phyloP scores from a whole-genome alignment of 1,284 basidiomycete genomes.

The Hemileia vastatrix region DNA sequence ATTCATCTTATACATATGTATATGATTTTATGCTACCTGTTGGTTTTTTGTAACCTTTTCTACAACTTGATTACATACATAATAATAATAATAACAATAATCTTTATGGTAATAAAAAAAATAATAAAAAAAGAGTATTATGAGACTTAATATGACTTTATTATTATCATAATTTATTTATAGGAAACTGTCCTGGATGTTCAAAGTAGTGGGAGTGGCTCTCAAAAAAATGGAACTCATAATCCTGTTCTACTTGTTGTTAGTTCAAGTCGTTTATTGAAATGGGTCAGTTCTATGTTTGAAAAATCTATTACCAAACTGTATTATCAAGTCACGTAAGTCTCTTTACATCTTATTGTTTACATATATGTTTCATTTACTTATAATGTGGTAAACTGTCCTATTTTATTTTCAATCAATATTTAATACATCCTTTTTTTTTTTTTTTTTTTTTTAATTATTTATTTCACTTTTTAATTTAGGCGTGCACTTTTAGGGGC shows the following conservation, averaged over 20 bases:
- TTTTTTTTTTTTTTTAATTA: background rate
- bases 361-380: too few relatives aligned
- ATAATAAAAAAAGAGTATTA: too few relatives aligned
- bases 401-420: too few relatives aligned
- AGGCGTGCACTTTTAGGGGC: conserved; percentile 20
- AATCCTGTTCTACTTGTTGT: conserved; percentile 6
- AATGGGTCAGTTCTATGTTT: conserved; percentile 14
- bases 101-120: too few relatives aligned
- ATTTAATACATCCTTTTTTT: background rate
- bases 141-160: too few relatives aligned
- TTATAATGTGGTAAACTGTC: too few relatives aligned
- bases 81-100: too few relatives aligned
- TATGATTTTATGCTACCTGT: background rate
- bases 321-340: conserved; percentile 19
- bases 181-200: conserved; percentile 17
- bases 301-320: conserved; percentile 12
- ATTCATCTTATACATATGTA: background rate
- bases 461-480: too few relatives aligned
- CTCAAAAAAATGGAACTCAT: background rate
- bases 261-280: conserved; percentile 5
- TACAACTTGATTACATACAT: background rate
- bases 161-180: background rate
- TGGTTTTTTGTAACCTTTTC: background rate
- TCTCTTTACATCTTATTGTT: background rate
- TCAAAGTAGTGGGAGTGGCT: conserved; percentile 2